Conservation (phyloP, 1,139 yeast species). For the Debaryomyces robertsiae region DNA sequence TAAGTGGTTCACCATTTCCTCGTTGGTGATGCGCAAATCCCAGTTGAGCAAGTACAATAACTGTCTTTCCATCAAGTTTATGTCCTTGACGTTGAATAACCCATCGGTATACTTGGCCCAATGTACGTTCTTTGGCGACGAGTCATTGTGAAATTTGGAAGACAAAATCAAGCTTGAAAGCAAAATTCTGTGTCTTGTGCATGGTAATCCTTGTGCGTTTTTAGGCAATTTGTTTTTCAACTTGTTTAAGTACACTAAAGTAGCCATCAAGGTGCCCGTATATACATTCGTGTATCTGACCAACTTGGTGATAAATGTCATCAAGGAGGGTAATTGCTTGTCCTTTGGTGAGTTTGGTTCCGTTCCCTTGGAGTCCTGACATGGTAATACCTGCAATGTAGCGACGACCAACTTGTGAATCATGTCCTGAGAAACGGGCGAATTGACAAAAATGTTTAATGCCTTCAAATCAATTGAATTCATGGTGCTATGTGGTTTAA, state of each 20-base stretch:
- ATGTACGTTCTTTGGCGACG: conserved; percentile 73
- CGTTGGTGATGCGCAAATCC: conserved; percentile 61
- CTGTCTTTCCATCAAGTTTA: conserved; percentile 81
- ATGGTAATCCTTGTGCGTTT: conserved; percentile 74
- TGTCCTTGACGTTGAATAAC: conserved; percentile 64
- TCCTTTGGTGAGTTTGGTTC: conserved; percentile 32
- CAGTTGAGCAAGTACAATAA: conserved; percentile 66
- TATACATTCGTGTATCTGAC: conserved; percentile 75
- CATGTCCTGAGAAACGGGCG: conserved; percentile 68
- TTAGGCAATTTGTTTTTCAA: conserved; percentile 61
- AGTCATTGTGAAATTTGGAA: conserved; percentile 74
- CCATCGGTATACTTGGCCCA: conserved; percentile 82
- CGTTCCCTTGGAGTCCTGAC: conserved; percentile 44
- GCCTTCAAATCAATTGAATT: conserved; percentile 50
- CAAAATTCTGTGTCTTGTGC: conserved; percentile 76
- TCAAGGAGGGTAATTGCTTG: conserved; percentile 63
- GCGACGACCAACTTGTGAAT: conserved; percentile 63
- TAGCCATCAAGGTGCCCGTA: conserved; percentile 75
- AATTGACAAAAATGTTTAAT: conserved; percentile 52
- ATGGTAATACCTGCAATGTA: conserved; percentile 64
- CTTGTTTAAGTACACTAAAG: conserved; percentile 66
- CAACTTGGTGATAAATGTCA: conserved; percentile 70
- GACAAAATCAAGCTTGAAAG: conserved; percentile 72
- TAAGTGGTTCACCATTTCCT: conserved; percentile 53
- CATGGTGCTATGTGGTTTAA: conserved; percentile 9